phyloP scores from a whole-genome alignment of 2,329 filamentous ascomycete species.

The Xylariales sp. region DNA sequence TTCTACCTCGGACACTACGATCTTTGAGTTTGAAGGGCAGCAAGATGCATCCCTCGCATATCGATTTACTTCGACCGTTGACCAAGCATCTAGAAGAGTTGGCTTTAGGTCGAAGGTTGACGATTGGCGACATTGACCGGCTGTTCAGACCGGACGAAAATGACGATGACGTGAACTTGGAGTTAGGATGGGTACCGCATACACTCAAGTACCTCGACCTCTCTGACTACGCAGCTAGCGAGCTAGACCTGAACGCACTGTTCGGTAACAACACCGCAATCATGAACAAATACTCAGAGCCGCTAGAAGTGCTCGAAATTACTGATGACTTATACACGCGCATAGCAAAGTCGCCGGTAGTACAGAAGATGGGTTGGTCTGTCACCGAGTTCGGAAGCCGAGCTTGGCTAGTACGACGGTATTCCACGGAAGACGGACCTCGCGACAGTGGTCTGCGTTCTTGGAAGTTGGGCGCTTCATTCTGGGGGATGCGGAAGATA shows the following conservation, averaged over 20 bases:
- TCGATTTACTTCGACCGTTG: conserved; percentile 58
- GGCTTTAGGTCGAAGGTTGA: conserved; percentile 64
- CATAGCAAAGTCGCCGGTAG: conserved; percentile 58
- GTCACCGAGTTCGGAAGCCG: conserved; percentile 63
- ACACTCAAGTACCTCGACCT: conserved; percentile 72
- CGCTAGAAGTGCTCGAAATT: conserved; percentile 73
- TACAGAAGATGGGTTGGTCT: conserved; percentile 62
- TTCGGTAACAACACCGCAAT: conserved; percentile 49
- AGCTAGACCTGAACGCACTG: conserved; percentile 53
- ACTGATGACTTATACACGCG: conserved; percentile 62
- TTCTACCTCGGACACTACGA: conserved; percentile 61
- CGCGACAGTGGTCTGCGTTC: conserved; percentile 54
- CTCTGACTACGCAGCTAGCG: conserved; percentile 61
- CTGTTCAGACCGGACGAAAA: conserved; percentile 52
- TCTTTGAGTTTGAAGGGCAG: conserved; percentile 75
- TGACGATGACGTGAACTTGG: conserved; percentile 21
- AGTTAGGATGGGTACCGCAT: conserved; percentile 47
- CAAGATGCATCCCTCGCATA: conserved; percentile 61
- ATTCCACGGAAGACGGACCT: conserved; percentile 29
- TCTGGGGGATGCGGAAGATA: conserved; percentile 85
- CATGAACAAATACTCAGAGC: conserved; percentile 55
- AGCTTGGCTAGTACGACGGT: conserved; percentile 61
- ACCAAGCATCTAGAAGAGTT: conserved; percentile 73
- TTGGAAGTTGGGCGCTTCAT: conserved; percentile 83
- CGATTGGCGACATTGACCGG: conserved; percentile 59